These are phyloP conservation scores for Viola odorata DNA, from an alignment of 345 rosid species.

Conservation along the genomic window DNA sequence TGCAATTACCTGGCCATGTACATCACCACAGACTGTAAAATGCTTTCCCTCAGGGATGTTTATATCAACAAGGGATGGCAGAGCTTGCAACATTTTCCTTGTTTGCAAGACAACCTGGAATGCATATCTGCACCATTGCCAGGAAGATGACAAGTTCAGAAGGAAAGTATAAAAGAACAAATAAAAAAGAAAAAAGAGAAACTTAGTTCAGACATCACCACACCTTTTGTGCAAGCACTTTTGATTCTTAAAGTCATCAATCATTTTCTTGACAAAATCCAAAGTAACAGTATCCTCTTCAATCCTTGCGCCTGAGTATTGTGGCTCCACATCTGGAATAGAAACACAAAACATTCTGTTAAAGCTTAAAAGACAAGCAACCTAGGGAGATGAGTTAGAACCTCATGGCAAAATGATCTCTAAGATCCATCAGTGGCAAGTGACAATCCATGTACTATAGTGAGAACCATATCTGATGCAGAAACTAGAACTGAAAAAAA, in stretches of 20 bases:
- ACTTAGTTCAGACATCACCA: slow-evolving; percentile 16
- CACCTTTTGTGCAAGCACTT: slow-evolving; percentile 88
- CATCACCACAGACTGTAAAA: slow-evolving; percentile 96
- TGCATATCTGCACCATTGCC: slow-evolving; percentile 60
- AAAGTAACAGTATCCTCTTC: slow-evolving; percentile 80
- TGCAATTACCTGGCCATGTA: slow-evolving; percentile 87
- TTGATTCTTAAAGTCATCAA: slow-evolving; percentile 87
- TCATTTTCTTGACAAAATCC: slow-evolving; percentile 91
- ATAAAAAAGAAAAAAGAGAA: neutral
- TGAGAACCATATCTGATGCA: too few species aligned
- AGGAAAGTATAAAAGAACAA: slow-evolving; percentile 11
- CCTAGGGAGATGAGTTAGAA: neutral
- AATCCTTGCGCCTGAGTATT: slow-evolving; percentile 85
- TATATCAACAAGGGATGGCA: slow-evolving; percentile 87
- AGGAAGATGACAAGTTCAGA: slow-evolving; percentile 3
- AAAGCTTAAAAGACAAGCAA: neutral
- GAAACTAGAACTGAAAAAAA: too few species aligned
- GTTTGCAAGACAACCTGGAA: slow-evolving; percentile 84
- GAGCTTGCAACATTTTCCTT: slow-evolving; percentile 61
- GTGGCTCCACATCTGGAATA: slow-evolving; percentile 90
- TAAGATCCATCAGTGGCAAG: neutral
- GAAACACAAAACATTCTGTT: slow-evolving; percentile 18
- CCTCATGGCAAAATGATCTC: neutral
- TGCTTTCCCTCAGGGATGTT: slow-evolving; percentile 60
- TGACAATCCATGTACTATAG: neutral